Base-by-base conservation (phyloP, 2,329 filamentous ascomycete species). In the Hansfordia pulvinata region DNA sequence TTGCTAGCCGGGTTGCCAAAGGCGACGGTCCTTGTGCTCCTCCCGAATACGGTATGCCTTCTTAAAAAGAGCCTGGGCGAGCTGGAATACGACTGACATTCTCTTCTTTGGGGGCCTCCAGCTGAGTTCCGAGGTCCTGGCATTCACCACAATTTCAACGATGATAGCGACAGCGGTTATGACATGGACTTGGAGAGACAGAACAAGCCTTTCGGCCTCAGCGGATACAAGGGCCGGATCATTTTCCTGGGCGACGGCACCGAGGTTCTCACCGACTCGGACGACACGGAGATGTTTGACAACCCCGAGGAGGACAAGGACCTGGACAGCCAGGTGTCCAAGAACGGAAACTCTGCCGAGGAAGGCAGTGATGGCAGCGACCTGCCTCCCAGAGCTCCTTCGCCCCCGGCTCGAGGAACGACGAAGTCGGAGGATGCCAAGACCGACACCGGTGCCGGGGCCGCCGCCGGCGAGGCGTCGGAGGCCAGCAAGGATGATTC, bases 21-120 rank as follows among this genome's bases (percentile, higher is more conserved):
- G 90, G 88, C 57, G 90, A 98, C 58, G 90, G 90, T 46, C 90
- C 90, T 53, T 96, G 88, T 64, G 90, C 90, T 54, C 90, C 90
- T 58, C 90, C 88, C 49, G 90, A 98, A 76, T 98, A 96, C 66
- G 90, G 90, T 86, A 88, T 77, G 84, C 52, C 51, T 52, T 58
- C 56, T 54, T 49, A 44, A 39, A 35, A 37, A 37, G 36, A 35
- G 37, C 38, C 39, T 38, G 37, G 39, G 36, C 37, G 33, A 42
- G 43, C 47, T 49, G 39, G 47, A 22, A 23, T n/a, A n/a, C n/a
- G n/a, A n/a, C 19, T 19, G 18, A 24, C 28, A 18, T 33, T 27
- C 31, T 21, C 30, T 32, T 43, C 23, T 26, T 30, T 29, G 29
- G 35, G n/a, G 30, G 30, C 19, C 35, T 40, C 40, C 60, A 88